Percentiles rank a stretch among this genome's conserved stretches.
These are phyloP conservation scores for Lichtheimia ornata DNA, from an alignment of 371 early-diverging fungal genomes.

Conservation along the genomic window DNA sequence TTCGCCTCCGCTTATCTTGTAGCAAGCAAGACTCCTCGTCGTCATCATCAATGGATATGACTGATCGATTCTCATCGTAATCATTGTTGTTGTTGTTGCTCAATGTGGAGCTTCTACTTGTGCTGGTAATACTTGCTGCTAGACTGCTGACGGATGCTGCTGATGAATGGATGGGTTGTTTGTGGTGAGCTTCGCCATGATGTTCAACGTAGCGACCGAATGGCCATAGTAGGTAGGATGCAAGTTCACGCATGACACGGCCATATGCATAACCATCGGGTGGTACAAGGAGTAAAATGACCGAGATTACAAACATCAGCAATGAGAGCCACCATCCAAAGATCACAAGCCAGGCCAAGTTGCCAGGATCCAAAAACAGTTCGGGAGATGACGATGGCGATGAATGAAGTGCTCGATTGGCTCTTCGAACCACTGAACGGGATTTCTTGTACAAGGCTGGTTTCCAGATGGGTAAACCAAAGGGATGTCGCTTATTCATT, in stretches of 20 bases:
- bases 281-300: slow-evolving; percentile 52
- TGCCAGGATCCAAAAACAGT: slow-evolving; percentile 78
- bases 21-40: slow-evolving; percentile 23
- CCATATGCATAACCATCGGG: slow-evolving; percentile 61
- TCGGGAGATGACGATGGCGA: slow-evolving; percentile 67
- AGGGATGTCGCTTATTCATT: slow-evolving; percentile 88
- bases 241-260: slow-evolving; percentile 63
- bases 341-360: slow-evolving; percentile 83
- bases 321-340: slow-evolving; percentile 93
- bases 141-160: background rate
- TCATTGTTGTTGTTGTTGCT: background rate
- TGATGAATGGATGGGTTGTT: background rate
- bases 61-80: background rate
- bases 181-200: slow-evolving; percentile 2
- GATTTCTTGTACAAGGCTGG: slow-evolving; percentile 95
- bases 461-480: slow-evolving; percentile 96
- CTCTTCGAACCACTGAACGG: slow-evolving; percentile 81
- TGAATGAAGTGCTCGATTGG: slow-evolving; percentile 84
- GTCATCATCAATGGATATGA: background rate
- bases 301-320: slow-evolving; percentile 60
- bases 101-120: no score
- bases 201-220: slow-evolving; percentile 91
- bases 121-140: no score
- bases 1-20: background rate
- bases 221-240: slow-evolving; percentile 89